Evolutionary conservation across 441 rosid genomes (phyloP), one percentile per base, ranked within the genome.

Genomic region (Pelargonium cotyledonis): DNA sequence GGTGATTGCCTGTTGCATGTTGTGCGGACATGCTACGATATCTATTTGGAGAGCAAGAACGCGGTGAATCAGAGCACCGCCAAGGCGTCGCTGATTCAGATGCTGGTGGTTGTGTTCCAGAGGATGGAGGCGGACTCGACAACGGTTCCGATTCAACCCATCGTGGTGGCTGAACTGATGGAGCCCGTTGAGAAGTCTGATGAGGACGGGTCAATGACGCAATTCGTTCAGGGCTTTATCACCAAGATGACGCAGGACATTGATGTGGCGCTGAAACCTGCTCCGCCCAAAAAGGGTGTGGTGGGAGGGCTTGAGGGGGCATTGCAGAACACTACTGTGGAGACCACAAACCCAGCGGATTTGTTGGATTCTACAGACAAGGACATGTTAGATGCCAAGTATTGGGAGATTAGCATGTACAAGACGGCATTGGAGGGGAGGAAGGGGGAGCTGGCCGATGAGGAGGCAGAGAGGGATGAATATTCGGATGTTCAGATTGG

Each of bases 341-440:
- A 89, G 79, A 85, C 91, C 44, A 92, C 98, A 0, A 92, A 95
- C 81, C 97, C 99, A 0, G 85, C 99, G 0, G 99, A 95, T 80
- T 88, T 95, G 85, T 75, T 95, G 76, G 99, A 95, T 78, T 95
- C 99, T n/a, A 92, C 94, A 0, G 99, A 95, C 76, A 95, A 92
- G 87, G 99, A 95, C 68, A 95, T 95, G 98, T 72, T 95, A 82
- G 99, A 95, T 70, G 99, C 99, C 4, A 95, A 95, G 81, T 95
- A 95, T 78, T 95, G 99, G 99, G 99, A 95, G 89, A 95, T 95
- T 68, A 95, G 99, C 78, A 90, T 95, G 98, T 95, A 95, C 55
- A 92, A 95, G 86, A 89, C 97, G 2, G 99, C 99, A 2, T 78
- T 95, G 81, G 99, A 95, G 80, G 99, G 96, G 70, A 86, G 99